These are phyloP conservation scores for Cladochytrium replicatum DNA, from an alignment of 192 early-diverging fungal genomes.

Conservation along the genomic window DNA sequence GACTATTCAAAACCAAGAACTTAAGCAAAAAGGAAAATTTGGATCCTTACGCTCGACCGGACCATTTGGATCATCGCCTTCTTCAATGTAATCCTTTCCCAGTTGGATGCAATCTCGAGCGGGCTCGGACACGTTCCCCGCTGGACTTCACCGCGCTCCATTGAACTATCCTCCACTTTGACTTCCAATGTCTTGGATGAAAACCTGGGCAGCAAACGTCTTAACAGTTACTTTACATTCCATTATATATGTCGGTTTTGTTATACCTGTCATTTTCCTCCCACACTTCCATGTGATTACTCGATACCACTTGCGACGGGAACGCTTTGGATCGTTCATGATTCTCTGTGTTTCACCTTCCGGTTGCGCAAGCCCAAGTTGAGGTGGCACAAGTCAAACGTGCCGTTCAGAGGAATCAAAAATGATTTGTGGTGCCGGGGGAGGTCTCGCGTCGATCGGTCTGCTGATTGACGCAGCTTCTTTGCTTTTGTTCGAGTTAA, in stretches of 20 bases:
- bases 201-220: conserved; percentile 10
- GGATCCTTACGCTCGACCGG: conserved; percentile 15
- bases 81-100: conserved; percentile 32
- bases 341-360: too few species aligned
- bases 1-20: neutral
- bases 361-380: too few species aligned
- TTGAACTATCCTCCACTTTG: conserved; percentile 36
- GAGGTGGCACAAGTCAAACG: too few species aligned
- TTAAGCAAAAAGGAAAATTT: neutral
- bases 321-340: conserved; percentile 24
- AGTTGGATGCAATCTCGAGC: conserved; percentile 32
- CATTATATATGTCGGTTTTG: neutral
- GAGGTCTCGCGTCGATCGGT: too few species aligned
- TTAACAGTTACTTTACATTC: neutral
- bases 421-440: too few species aligned
- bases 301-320: conserved; percentile 26
- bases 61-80: conserved; percentile 9
- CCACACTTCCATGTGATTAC: conserved; percentile 31
- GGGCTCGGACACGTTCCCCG: conserved; percentile 14
- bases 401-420: too few species aligned
- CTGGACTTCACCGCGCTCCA: conserved; percentile 23
- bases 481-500: too few species aligned
- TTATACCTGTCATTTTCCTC: conserved; percentile 16
- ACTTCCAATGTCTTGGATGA: conserved; percentile 28
- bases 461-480: too few species aligned